Evolutionary conservation across 805 yeast genomes (phyloP), one percentile per base, ranked within the genome.

Genomic region (Geotrichum ghanense): DNA sequence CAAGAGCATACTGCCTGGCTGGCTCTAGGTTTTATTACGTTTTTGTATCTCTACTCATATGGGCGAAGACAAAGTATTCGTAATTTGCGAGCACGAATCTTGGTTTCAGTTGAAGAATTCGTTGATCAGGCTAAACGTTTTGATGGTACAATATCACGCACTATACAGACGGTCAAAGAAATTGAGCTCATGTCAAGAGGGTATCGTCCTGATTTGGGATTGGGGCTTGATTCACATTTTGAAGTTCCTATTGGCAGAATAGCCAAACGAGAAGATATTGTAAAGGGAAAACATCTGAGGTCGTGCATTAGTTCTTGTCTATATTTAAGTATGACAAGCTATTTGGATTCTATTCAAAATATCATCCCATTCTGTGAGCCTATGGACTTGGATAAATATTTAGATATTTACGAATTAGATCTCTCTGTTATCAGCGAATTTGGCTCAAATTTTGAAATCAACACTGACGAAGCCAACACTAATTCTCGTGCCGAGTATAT

Each of bases 381-480:
- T 16, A 50, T 59, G 3, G 70, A 65, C 20, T 54, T 74, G 24
- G 61, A 64, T 35, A 65, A 68, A 48, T 74, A 69, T 50, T 66
- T 72, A 51, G 71, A 63, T 23, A 63, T 74, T 2, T 74, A 74
- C 54, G 69, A 62, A 12, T 53, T 73, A 4, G 55, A 61, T 0
- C 31, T 60, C 2, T 45, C 60, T 1, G 67, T 65, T 24, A 41
- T 67, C 12, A 57, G 58, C 19, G 53, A 51, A 37, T 45, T 52
- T 41, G 45, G 50, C 21, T 41, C 43, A 43, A 21, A 19, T 7
- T 14, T 20, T 34, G n/a, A 17, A 26, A 9, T 25, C 39, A 16
- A 19, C 17, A n/a, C 44, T 17, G 4, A 22, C 21, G 22, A 27
- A 24, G 37, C 19, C 10, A 6, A 9, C 10, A 4, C 24, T 21